Evolutionary conservation across 164 flowering plant genomes (phyloP).

Genomic region (Tetrastigma voinierianum): DNA sequence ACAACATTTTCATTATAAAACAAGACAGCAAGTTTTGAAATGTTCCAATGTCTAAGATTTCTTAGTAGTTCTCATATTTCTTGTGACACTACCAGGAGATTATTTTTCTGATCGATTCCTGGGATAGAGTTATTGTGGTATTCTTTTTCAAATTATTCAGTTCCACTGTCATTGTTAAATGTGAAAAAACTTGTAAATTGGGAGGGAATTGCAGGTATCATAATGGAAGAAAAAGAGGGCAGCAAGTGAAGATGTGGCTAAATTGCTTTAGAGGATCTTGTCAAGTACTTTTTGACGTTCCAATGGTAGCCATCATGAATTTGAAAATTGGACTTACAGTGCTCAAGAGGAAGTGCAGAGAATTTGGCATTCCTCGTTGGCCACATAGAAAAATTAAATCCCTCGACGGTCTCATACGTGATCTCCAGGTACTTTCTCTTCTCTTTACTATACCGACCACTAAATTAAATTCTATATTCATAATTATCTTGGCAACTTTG

Average conservation of each 20-base stretch:
- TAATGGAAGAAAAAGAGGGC: slow-evolving; percentile 44
- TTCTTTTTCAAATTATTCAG: not conserved
- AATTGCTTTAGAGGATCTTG: slow-evolving; percentile 48
- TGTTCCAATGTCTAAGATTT: not conserved
- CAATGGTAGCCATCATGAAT: slow-evolving; percentile 56
- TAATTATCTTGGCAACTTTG: not conserved
- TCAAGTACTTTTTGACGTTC: slow-evolving; percentile 57
- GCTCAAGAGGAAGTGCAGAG: slow-evolving; percentile 66
- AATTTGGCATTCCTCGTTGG: slow-evolving; percentile 72
- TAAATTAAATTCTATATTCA: not conserved
- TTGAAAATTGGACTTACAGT: slow-evolving; percentile 61
- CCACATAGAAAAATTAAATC: slow-evolving; percentile 74
- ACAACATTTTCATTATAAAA: not conserved
- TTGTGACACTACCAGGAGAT: not conserved
- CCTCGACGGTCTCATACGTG: slow-evolving; percentile 57
- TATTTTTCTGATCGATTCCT: not conserved
- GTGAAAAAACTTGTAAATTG: not conserved
- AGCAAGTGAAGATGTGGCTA: slow-evolving; percentile 37
- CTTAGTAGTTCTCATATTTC: not conserved
- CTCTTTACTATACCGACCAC: not conserved
- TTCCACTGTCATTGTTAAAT: not conserved
- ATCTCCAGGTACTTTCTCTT: slow-evolving; percentile 47
- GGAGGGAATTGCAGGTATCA: slow-evolving; percentile 24
- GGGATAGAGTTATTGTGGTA: not conserved
- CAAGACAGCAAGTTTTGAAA: not conserved